A percentile compares a stretch with the other conserved stretches of the same genome.
These are phyloP conservation scores for Termitomyces sp. DNA, from an alignment of 768 basidiomycete genomes.

Conservation along the genomic window DNA sequence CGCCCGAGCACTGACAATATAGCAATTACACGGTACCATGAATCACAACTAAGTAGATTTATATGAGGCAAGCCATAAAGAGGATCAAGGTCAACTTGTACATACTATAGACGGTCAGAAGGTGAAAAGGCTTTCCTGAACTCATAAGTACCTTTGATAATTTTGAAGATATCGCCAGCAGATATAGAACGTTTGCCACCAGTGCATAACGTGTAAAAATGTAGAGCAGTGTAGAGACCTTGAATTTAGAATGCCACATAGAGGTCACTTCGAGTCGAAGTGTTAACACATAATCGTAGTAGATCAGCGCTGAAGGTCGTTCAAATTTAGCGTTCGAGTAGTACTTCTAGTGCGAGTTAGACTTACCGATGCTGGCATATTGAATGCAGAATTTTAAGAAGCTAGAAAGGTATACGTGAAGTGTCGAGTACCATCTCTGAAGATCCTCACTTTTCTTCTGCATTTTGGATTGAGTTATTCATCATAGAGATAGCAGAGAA, in stretches of 20 bases:
- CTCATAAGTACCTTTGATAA: constrained; percentile 9
- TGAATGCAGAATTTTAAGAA: constrained; percentile 1
- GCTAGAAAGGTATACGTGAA: background rate
- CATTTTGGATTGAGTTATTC: background rate
- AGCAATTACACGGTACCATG: constrained; percentile 10
- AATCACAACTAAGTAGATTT: constrained; percentile 5
- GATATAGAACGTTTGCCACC: constrained; percentile 20
- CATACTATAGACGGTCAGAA: background rate
- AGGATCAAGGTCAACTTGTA: background rate
- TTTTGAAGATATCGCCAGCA: constrained; percentile 15
- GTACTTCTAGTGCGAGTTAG: background rate
- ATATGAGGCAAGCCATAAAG: background rate
- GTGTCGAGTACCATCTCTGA: background rate
- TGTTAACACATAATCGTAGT: constrained; percentile 22
- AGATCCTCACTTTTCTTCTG: background rate
- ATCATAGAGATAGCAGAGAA: background rate
- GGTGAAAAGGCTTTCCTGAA: background rate
- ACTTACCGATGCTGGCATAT: constrained; percentile 2
- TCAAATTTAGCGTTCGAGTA: background rate
- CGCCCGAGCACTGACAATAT: constrained; percentile 8
- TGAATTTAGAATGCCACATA: constrained; percentile 19
- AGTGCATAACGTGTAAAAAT: constrained; percentile 22
- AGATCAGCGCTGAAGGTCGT: background rate
- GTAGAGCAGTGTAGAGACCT: constrained; percentile 18
- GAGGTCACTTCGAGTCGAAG: constrained; percentile 19